Conservation (phyloP, 768 basidiomycete genomes). For the Pleurotus tuber-regium region DNA sequence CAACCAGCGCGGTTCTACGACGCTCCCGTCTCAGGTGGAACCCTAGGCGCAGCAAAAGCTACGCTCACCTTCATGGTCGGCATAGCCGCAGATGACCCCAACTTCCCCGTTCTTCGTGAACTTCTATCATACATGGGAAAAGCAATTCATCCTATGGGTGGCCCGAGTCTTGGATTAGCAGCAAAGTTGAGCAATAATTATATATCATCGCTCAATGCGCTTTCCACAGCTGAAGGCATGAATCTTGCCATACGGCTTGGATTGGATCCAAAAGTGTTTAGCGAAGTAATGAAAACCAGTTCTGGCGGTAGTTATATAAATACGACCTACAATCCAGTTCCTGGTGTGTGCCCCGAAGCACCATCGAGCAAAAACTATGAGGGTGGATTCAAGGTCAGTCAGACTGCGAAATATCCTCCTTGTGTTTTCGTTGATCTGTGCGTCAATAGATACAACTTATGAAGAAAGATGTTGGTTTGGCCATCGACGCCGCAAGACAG, state of each 20-base stretch:
- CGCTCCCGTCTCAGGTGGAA: conserved; percentile 42
- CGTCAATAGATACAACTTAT: conserved; percentile 36
- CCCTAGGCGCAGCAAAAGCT: conserved; percentile 34
- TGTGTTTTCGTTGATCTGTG: not conserved
- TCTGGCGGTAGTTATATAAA: conserved; percentile 42
- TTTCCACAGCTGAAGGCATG: conserved; percentile 43
- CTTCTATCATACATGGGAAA: conserved; percentile 35
- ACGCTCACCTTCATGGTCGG: conserved; percentile 42
- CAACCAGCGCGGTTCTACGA: conserved; percentile 31
- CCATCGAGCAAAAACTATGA: conserved; percentile 40
- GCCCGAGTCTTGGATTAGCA: conserved; percentile 37
- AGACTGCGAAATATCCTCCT: not conserved
- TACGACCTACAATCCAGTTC: conserved; percentile 40
- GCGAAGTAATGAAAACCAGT: conserved; percentile 36
- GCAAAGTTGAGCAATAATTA: conserved; percentile 46
- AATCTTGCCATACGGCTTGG: conserved; percentile 43
- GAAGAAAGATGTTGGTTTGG: conserved; percentile 43
- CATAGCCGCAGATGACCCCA: conserved; percentile 26
- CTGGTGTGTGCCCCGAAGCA: conserved; percentile 40
- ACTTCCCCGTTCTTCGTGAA: conserved; percentile 29
- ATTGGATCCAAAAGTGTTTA: conserved; percentile 35
- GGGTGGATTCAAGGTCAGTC: conserved; percentile 39
- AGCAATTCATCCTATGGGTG: conserved; percentile 35
- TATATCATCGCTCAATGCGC: conserved; percentile 37
- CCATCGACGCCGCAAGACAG: conserved; percentile 33